A percentile compares a stretch with the other conserved stretches of the same genome.
These are phyloP conservation scores for Lepidium didymum DNA, from an alignment of 345 rosid genomes.

Conservation along the genomic window DNA sequence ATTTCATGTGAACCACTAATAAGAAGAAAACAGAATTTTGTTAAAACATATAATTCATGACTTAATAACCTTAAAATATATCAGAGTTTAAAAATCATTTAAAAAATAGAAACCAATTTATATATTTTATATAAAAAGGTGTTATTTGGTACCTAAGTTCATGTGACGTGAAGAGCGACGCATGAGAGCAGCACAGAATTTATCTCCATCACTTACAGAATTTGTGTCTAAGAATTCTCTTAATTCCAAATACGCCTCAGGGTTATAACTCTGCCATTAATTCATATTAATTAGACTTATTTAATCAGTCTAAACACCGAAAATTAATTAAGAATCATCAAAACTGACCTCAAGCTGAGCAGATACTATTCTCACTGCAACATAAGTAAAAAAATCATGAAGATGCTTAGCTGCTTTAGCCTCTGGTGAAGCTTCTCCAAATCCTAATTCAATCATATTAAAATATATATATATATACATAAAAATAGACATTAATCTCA, in stretches of 20 bases:
- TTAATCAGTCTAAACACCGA: neutral
- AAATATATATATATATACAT: neutral
- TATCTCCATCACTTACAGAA: constrained; percentile 73
- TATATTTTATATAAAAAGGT: neutral
- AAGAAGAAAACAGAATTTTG: neutral
- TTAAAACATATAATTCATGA: neutral
- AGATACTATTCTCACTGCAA: constrained; percentile 67
- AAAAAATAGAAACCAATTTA: neutral
- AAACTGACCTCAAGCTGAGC: constrained; percentile 71
- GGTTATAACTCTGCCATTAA: constrained; percentile 61
- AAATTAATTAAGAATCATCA: neutral
- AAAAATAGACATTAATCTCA: neutral
- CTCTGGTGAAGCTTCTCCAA: constrained; percentile 93
- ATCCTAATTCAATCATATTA: constrained; percentile 31
- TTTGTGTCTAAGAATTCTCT: constrained; percentile 50
- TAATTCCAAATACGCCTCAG: constrained; percentile 66
- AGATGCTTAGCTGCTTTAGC: constrained; percentile 65
- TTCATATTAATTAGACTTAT: neutral
- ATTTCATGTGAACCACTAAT: neutral
- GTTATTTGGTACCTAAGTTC: constrained; percentile 41
- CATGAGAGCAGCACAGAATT: constrained; percentile 67
- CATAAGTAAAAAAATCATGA: constrained; percentile 65
- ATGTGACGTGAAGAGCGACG: constrained; percentile 67
- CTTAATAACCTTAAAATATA: neutral
- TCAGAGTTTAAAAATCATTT: neutral